Evolutionary conservation across 2,329 filamentous ascomycete species (phyloP), one percentile per base, ranked within the genome.

Genomic region (Fusarium sp.): DNA sequence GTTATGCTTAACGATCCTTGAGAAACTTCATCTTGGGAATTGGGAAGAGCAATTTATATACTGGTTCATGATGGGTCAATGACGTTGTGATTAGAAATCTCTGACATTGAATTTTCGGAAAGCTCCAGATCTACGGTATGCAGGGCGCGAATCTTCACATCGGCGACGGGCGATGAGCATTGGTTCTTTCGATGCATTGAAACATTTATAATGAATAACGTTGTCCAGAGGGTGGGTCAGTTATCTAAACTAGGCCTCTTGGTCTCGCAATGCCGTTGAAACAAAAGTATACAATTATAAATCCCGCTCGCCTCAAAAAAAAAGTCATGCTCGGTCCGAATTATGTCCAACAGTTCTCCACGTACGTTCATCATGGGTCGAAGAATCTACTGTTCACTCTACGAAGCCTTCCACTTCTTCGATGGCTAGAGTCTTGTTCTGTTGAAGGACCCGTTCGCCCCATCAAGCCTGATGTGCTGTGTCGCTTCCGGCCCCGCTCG

Each of bases 371-470:
- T 78, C 65, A 78, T 42, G 67, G 39, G n/a, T 75, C 76, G 35
- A 70, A 62, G n/a, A 83, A 57, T 62, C 65, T 79, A 68, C 79
- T 81, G 75, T 82, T 84, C 31, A 80, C 76, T 59, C 79, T 79
- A 51, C 82, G 78, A 38, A 78, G 67, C 45, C 83, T 77, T 42
- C 82, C 81, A 41, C 83, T 84, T 55, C 83, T 77, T 35, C 83
- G 78, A 33, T 80, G 66, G 17, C 66, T 63, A 6, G 64, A 70
- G 31, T 81, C 78, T 45, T 78, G 73, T 28, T 75, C 74, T 44
- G 47, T 57, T 12, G 51, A 55, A 57, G 55, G 24, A 12, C 52
- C 54, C 54, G 49, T 58, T 74, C 67, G 69, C 28, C 60, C 63
- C 18, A 63, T 52, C 20, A 55, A 24, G 13, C 63, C 66, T 4